Base-by-base conservation (phyloP, 352 stramenopile genomes). In the Phytophthora foliorum region DNA sequence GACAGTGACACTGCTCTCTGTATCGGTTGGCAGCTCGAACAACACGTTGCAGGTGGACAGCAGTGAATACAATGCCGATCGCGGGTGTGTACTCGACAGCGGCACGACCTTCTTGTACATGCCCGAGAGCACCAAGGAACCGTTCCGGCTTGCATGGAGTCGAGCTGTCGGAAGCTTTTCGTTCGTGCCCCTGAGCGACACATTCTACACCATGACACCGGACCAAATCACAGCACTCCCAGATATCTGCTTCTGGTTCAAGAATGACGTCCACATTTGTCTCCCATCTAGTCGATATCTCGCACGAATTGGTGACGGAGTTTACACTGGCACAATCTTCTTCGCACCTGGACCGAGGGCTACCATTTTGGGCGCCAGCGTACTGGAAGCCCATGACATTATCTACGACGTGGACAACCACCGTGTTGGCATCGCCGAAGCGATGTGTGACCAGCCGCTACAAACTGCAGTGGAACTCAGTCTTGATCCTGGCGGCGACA, bases 71-170 rank as follows among this genome's bases (percentile, higher is more conserved):
- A 95, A 95, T 57, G 63, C 57, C 3, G 74, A 91, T 45, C 80
- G 84, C 2, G 87, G 87, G 2, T 92, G 84, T 32, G 87, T 95
- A 1, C 84, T 95, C 11, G 87, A 95, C 69, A 91, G 82, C 62
- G 87, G 87, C 9, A 93, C 87, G 13, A 95, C 87, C 17, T 95
- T 91, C 64, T 48, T 95, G 46, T 93, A 95, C 53, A 61, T 95
- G 46, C 87, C 87, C 1, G 72, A 45, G 13, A 68, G 67, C 7
- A 72, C 52, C 0, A 70, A 79, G 10, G 32, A 50, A 2, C 51
- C 80, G 2, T 92, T 95, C 62, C 61, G 73, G 16, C 42, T 59
- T 2, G 78, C 85, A 4, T 95, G 87, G 87, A 60, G 24, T 13
- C 57, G 67, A 38, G 82, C 84, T 3, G 69, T 81, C 4, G 78